Base-by-base conservation (phyloP, 257 asterid genomes). In the Lantana camara region DNA sequence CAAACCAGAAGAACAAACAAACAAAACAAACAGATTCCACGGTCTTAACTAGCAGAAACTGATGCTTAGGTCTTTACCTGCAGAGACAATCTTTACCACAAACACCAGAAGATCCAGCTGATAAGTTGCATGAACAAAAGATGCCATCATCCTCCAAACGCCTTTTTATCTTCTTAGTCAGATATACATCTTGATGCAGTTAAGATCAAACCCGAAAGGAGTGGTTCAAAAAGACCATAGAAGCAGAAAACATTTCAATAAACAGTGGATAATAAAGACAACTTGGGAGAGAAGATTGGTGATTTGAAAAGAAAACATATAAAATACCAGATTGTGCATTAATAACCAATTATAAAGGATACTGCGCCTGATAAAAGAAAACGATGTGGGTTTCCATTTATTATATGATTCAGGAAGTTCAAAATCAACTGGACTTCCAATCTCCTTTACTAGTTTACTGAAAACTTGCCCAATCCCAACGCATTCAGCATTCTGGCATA, bases 41-140 rank as follows among this genome's bases (percentile, higher is more conserved):
- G 42, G 58, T 69, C 51, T 61, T 27, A 60, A 57, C 24, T 52
- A n/a, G 32, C 64, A 46, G 29, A 64, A 64, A 53, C 57, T 67
- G 57, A 16, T 60, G 42, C 40, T 24, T 38, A 51, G 16, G 30
- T 60, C 70, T 86, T 77, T 75, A 93, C 99, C 97, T 71, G 78
- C 97, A 93, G 47, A 77, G 90, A 87, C 99, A 90, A 82, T 90
- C 91, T 78, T 75, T 79, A 66, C 79, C 91, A 75, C 99, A 93
- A 55, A 79, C 89, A 50, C 77, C 95, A 41, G 91, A 75, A 66
- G 95, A 74, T 73, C 82, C 99, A 57, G 79, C 37, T 11, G 81
- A 57, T 20, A 89, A 78, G 77, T 81, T 80, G 89, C 99, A 93
- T 70, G 92, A 74, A 78, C 99, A 93, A 61, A 73, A 90, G 66